Base-by-base conservation (phyloP, 2,329 filamentous ascomycete species). In the Penicillium sp. region DNA sequence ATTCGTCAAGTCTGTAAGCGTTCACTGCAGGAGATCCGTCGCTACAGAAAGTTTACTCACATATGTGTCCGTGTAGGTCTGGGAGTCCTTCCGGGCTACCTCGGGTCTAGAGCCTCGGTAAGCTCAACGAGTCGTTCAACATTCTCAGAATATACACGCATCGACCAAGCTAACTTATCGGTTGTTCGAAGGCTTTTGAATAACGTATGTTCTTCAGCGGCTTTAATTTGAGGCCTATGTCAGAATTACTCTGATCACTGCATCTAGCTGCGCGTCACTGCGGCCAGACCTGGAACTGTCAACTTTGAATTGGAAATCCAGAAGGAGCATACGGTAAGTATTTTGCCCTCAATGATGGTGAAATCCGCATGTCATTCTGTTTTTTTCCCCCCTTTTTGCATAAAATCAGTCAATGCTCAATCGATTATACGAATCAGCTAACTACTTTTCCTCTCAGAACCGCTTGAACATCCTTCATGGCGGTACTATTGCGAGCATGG, bases 51-150 rank as follows among this genome's bases (percentile, higher is more conserved):
- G 19, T 22, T 46, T 33, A 53, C 57, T 76, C 38, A 78, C 56
- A 8, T 30, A 7, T 22, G 35, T 52, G 22, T 56, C 56, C 52
- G 42, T 60, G 13, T 60, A 95, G 92, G 92, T 96, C 51, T 85
- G 92, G 82, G 89, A 90, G 75, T 93, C 91, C 1, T 97, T 97
- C 77, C 87, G 91, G 80, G 85, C 86, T 67, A 90, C 92, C 65
- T 97, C 93, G 5, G 93, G 93, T 6, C 80, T 98, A 22, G 94
- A 97, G 76, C 92, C 92, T 75, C 90, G 91, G 93, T 96, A 81
- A 68, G 77, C 45, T 49, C n/a, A 43, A 38, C 40, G 19, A n/a
- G n/a, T 38, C n/a, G 30, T 14, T 33, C n/a, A 22, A 19, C 6
- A 40, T 40, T 16, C 22, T 8, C 2, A 26, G 14, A 19, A 2